Evolutionary conservation across 148 eudicot genomes (phyloP), one percentile per base, ranked within the genome.

Genomic region (Nepenthes mirabilis): DNA sequence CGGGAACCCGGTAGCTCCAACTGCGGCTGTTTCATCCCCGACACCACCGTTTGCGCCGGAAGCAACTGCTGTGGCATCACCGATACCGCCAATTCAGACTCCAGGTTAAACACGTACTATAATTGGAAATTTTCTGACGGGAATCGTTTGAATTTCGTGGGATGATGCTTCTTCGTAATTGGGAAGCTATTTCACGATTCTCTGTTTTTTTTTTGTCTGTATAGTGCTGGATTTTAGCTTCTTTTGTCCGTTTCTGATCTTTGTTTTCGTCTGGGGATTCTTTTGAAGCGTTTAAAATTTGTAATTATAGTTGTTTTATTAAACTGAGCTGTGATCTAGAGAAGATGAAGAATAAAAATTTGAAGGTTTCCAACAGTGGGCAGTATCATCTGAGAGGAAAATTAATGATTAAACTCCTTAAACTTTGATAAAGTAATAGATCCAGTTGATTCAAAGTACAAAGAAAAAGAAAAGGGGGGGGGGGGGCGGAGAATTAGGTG

Each of bases 161-260:
- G 53, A 45, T 66, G 13, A 49, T 23, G 23, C 65, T 43, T 11
- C 12, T 34, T 32, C 43, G 47, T 34, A 14, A 43, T 33, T 64
- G 57, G 58, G 33, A 14, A 33, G 37, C 59, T 58, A 55, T 66
- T 35, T 65, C 52, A 72, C 70, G 49, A 47, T 23, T 49, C 51
- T 75, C 6, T 74, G 68, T 68, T 68, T 80, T 34, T 75, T 65
- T 63, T 32, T 71, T 52, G 56, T 9, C 57, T 43, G 58, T 60
- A 59, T 62, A 51, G 62, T 65, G 43, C 77, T 78, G 76, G 77
- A 75, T 66, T 77, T 74, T 73, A 69, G 75, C 76, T 76, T 71
- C 23, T 8, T 81, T 83, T 81, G 86, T 82, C 83, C 58, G 76
- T 58, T 78, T 50, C 66, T 71, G 67, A 33, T 66, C 34, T 61